Evolutionary conservation across 139 green algal genomes (phyloP), one percentile per base, ranked within the genome.

Genomic region (Coelastrella sp.): DNA sequence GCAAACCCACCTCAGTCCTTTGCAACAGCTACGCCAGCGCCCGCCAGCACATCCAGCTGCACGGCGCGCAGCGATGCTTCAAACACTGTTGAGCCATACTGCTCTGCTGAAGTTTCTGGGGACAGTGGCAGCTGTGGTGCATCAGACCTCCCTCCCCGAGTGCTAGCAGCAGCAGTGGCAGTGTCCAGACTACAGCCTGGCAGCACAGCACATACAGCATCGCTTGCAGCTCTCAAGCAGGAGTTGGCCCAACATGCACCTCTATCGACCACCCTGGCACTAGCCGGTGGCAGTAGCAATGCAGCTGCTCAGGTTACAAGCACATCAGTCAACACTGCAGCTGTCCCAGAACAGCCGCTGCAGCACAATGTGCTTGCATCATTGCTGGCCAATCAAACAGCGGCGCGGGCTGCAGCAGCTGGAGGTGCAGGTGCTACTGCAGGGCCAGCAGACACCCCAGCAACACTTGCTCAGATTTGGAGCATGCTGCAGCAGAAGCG

Each of bases 401-500:
- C 32, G 32, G 32, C 32, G 32, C 32, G 32, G 61, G 71, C 71
- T 32, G 16, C 71, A 32, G 71, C 71, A 47, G 71, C 17, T 47
- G 32, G 32, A 47, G 32, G 32, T 47, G 32, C 32, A 47, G 32
- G 32, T 47, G 32, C 32, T 47, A 47, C 71, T 16, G 13, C 71
- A 77, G 8, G 71, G 71, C 19, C 17, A 23, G 71, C 71, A 77
- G 79, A 68, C 8, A 20, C 14, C 4, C 54, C 56, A n/a, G 54
- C 23, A 56, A 68, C 79, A 57, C 6, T 71, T 66, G 79, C 79
- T 10, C 66, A 66, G 79, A 56, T 23, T 4, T 84, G 79, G 56
- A n/a, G 54, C 8, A 84, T 68, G 56, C 79, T 84, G 79, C 79
- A 84, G 58, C 79, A 68, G 79, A 57, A 71, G 56, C 20, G 16